Evolutionary conservation across 1,284 basidiomycete species (phyloP).

Genomic region (Takashimella tepidaria): DNA sequence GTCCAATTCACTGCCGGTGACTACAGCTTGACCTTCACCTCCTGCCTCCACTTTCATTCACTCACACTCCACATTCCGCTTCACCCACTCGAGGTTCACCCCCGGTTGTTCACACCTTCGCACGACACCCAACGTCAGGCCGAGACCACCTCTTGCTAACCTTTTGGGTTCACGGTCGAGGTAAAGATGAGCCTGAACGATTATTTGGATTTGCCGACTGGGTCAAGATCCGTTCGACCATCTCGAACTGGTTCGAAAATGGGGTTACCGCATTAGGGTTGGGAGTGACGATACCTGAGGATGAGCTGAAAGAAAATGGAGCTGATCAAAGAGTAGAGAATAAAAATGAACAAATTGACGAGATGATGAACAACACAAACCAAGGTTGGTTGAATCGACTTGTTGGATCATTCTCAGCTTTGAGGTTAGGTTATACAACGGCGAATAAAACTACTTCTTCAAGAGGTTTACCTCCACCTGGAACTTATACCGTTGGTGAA

Average conservation of each 20-base stretch:
- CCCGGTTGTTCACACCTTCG: slow-evolving; percentile 34
- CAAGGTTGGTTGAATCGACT: not conserved
- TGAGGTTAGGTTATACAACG: not conserved
- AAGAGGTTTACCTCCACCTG: slow-evolving; percentile 35
- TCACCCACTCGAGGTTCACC: slow-evolving; percentile 40
- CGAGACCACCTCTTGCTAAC: slow-evolving; percentile 46
- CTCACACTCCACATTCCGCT: slow-evolving; percentile 42
- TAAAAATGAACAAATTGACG: not conserved
- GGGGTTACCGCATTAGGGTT: slow-evolving; percentile 4
- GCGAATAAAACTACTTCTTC: not conserved
- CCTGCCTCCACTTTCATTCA: slow-evolving; percentile 46
- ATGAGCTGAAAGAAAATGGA: not conserved
- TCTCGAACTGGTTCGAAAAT: not conserved
- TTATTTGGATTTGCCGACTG: slow-evolving; percentile 9
- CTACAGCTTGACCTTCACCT: slow-evolving; percentile 41
- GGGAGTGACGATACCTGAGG: not conserved
- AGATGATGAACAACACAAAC: no score
- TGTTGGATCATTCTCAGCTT: not conserved
- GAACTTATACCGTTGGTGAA: slow-evolving; percentile 47
- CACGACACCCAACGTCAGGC: slow-evolving; percentile 38
- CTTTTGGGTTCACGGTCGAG: slow-evolving; percentile 47
- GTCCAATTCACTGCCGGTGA: not conserved
- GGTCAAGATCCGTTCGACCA: slow-evolving; percentile 5
- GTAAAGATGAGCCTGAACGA: slow-evolving; percentile 39
- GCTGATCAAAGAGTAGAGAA: not conserved